Conservation (phyloP, 257 asterid species). For the Avicennia marina region DNA sequence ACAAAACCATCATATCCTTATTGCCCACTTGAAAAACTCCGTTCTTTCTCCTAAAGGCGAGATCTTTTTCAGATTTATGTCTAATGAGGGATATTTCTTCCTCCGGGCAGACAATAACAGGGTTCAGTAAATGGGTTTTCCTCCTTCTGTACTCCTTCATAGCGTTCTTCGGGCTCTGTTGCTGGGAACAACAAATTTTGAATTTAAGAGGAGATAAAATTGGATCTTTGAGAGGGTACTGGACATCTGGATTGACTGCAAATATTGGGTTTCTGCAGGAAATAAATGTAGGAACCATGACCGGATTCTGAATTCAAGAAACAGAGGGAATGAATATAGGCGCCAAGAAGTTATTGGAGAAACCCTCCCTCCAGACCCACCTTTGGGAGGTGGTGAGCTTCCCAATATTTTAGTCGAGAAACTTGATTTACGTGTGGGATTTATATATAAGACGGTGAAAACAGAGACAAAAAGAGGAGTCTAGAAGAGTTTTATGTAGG, state of each 20-base stretch:
- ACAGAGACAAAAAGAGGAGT: conserved; percentile 14
- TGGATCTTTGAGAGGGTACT: conserved; percentile 7
- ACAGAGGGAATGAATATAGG: background rate
- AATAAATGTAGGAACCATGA: conserved; percentile 38
- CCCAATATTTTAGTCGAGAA: conserved; percentile 9
- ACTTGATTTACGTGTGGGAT: background rate
- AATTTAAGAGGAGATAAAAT: conserved; percentile 16
- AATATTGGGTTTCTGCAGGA: conserved; percentile 22
- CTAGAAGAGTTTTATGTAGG: conserved; percentile 21
- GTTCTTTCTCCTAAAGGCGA: conserved; percentile 22
- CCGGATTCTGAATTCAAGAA: conserved; percentile 4
- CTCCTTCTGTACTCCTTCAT: conserved; percentile 24
- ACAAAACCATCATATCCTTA: conserved; percentile 52
- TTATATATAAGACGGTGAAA: background rate
- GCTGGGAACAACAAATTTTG: conserved; percentile 22
- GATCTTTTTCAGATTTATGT: conserved; percentile 17
- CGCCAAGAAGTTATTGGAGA: background rate
- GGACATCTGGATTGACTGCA: conserved; percentile 14
- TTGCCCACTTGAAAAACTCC: conserved; percentile 35
- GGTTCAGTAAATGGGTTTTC: conserved; percentile 20
- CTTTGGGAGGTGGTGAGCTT: conserved; percentile 1
- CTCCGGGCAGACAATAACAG: conserved; percentile 22
- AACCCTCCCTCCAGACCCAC: conserved; percentile 8
- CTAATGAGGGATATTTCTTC: conserved; percentile 20
- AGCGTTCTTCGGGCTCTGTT: conserved; percentile 27